Base-by-base conservation (phyloP, 208 protist species). In the Leishmania tropica region DNA sequence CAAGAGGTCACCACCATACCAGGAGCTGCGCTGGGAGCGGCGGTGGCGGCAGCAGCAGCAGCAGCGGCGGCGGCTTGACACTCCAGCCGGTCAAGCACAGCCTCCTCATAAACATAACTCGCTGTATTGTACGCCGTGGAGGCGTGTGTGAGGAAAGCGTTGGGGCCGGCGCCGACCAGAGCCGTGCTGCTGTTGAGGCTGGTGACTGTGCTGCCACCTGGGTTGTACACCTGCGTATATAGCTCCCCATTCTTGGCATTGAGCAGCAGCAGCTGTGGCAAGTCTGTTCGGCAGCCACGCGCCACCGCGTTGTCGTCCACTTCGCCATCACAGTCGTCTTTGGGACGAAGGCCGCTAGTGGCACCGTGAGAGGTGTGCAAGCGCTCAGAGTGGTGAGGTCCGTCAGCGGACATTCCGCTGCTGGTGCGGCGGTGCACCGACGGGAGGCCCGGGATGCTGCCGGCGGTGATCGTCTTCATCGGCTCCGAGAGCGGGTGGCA, bases 191-290 rank as follows among this genome's bases (percentile, higher is more conserved):
- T 86, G 75, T 76, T 84, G 64, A 87, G 56, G 37, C 89, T 85
- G 17, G 86, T 86, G 31, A 87, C 79, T 11, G 71, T 83, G 64
- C 81, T 86, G 21, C 86, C 88, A 40, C 70, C 60, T 1, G 84
- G 87, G 56, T 84, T 89, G 82, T 91, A 93, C 24, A 93, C 89
- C 82, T 94, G 93, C 48, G 83, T 70, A 83, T 96, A 93, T 48
- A 96, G 77, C 75, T 94, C 87, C 0, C 93, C 93, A 68, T 89
- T 89, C 28, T 86, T 81, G 5, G 75, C 58, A 79, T 91, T 88
- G 7, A 96, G 84, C 21, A 96, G 81, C 65, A 96, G 73, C 74
- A 94, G 48, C 51, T 85, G 82, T 2, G 89, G 87, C 24, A 94
- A 71, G 54, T 93, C 80, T 31, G 81, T 83, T 47, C 86, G 85